phyloP scores from a whole-genome alignment of 2,329 filamentous ascomycete species.

The Penicillium sp. region DNA sequence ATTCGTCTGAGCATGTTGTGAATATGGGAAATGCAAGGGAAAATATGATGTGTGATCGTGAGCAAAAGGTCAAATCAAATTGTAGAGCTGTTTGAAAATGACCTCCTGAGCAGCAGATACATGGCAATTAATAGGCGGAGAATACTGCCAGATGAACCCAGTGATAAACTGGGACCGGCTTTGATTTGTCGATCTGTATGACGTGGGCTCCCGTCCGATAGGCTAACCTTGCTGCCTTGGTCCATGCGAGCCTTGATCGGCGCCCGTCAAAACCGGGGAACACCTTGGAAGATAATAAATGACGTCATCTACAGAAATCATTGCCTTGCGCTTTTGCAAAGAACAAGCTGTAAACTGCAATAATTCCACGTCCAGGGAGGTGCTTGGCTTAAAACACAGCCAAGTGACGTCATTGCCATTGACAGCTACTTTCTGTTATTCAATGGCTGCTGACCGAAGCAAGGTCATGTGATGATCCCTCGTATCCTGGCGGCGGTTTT shows the following conservation, averaged over 20 bases:
- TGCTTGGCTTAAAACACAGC: too few species aligned
- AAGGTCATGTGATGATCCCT: too few species aligned
- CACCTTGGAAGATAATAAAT: background rate
- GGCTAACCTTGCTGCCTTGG: background rate
- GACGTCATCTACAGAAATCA: background rate
- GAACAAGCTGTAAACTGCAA: too few species aligned
- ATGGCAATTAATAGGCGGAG: background rate
- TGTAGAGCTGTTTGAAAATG: too few species aligned
- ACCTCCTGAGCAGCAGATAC: background rate
- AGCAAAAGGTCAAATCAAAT: too few species aligned
- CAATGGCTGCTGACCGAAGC: too few species aligned
- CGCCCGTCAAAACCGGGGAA: background rate
- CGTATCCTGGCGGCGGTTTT: too few species aligned
- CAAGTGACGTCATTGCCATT: too few species aligned
- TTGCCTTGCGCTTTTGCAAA: too few species aligned
- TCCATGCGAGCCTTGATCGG: background rate
- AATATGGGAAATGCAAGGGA: background rate
- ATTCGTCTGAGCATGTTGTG: background rate
- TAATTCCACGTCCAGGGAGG: too few species aligned
- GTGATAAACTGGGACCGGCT: background rate
- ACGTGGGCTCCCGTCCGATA: background rate
- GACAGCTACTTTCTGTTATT: too few species aligned
- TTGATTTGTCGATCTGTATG: background rate
- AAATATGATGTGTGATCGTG: background rate
- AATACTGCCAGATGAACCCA: too few species aligned